Percentiles rank a stretch among this genome's conserved stretches.
Conservation (phyloP, 176 grass and related monocot species). For the Bonia amplexicaulis region DNA sequence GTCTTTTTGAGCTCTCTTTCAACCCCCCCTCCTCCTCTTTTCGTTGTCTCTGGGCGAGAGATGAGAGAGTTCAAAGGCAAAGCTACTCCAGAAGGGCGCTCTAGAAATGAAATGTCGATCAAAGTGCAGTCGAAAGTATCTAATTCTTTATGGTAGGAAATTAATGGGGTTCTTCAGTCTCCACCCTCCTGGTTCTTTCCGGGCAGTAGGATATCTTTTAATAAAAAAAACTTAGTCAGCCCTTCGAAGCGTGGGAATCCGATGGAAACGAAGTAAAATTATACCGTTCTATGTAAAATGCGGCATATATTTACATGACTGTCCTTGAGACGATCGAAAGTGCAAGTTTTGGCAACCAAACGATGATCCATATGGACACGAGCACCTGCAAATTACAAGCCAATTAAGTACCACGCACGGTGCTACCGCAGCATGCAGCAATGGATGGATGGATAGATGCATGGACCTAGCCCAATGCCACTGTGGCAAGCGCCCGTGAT, state of each 20-base stretch:
- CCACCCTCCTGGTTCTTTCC: background rate
- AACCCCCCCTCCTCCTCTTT: background rate
- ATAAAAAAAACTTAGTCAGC: background rate
- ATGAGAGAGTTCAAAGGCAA: constrained; percentile 25
- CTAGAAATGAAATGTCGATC: constrained; percentile 40
- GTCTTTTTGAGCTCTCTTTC: constrained; percentile 38
- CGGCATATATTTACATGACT: too few species aligned
- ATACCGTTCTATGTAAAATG: background rate
- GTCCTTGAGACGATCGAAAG: too few species aligned
- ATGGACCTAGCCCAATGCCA: background rate
- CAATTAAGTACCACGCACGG: too few species aligned
- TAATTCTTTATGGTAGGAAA: background rate
- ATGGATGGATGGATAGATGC: background rate
- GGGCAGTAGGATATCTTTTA: background rate
- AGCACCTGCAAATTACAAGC: too few species aligned
- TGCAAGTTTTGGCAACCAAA: background rate
- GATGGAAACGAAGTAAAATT: background rate
- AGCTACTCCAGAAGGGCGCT: constrained; percentile 21
- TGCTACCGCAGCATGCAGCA: too few species aligned
- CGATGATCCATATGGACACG: background rate
- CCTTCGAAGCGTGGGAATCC: background rate
- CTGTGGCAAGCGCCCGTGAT: constrained; percentile 8
- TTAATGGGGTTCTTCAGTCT: background rate
- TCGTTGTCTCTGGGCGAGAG: background rate
- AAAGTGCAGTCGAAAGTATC: constrained; percentile 1